phyloP scores from a whole-genome alignment of 805 yeast genomes.

The Teunomyces stri region DNA sequence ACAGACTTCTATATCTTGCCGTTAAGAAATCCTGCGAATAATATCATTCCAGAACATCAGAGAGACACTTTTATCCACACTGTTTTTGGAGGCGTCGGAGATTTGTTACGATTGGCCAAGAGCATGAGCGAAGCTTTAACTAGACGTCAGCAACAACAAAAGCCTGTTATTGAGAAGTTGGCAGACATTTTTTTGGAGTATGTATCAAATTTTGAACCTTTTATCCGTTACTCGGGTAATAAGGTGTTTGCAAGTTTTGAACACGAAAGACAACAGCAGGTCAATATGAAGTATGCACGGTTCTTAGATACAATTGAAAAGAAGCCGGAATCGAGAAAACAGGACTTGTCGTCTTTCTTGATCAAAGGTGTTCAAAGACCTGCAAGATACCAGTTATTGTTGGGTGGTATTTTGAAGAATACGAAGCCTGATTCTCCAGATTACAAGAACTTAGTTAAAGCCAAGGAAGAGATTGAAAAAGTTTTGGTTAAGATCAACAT shows the following conservation, averaged over 20 bases:
- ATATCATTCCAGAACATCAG: conserved; percentile 83
- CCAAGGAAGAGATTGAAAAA: conserved; percentile 71
- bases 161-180: conserved; percentile 78
- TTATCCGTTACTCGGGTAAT: conserved; percentile 89
- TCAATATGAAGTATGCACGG: conserved; percentile 86
- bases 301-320: conserved; percentile 90
- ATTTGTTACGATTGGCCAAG: conserved; percentile 78
- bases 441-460: conserved; percentile 62
- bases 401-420: conserved; percentile 78
- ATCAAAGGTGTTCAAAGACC: conserved; percentile 96
- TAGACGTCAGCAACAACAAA: conserved; percentile 74
- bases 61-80: conserved; percentile 88
- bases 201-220: conserved; percentile 87
- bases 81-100: conserved; percentile 87
- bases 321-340: conserved; percentile 78
- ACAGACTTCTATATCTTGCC: conserved; percentile 95
- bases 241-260: conserved; percentile 94
- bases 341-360: conserved; percentile 88
- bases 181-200: conserved; percentile 86
- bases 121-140: conserved; percentile 87
- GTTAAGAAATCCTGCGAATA: conserved; percentile 65
- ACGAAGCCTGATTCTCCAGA: conserved; percentile 79
- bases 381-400: conserved; percentile 85
- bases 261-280: conserved; percentile 88
- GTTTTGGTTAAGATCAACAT: conserved; percentile 75